A percentile compares a stretch with the other conserved stretches of the same genome.
These are phyloP conservation scores for Rhizomucor miehei DNA, from an alignment of 371 early-diverging fungal genomes.

Conservation along the genomic window DNA sequence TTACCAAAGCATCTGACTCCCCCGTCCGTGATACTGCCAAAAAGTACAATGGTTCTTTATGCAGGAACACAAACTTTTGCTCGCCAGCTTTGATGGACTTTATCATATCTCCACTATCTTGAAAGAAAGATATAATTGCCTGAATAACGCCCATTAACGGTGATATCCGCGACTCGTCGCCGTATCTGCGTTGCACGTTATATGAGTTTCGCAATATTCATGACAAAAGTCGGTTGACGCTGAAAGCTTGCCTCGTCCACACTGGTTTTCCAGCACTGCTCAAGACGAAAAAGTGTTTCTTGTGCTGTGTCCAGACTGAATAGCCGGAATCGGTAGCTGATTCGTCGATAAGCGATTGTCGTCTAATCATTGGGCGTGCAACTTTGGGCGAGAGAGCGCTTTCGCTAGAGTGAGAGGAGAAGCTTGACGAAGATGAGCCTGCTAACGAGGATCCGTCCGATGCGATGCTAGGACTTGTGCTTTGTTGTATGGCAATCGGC, in stretches of 20 bases:
- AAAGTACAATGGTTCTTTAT: conserved; percentile 81
- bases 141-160: conserved; percentile 90
- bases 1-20: conserved; percentile 79
- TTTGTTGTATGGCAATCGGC: conserved; percentile 8
- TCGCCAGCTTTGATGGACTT: conserved; percentile 73
- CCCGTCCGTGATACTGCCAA: conserved; percentile 79
- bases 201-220: no score
- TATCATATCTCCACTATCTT: conserved; percentile 78
- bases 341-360: background rate
- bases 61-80: conserved; percentile 81
- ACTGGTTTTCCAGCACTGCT: conserved; percentile 89
- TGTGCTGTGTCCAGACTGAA: conserved; percentile 58
- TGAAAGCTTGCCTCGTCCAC: conserved; percentile 52
- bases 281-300: conserved; percentile 81
- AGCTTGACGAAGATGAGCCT: conserved; percentile 19
- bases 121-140: conserved; percentile 86
- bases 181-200: conserved; percentile 54
- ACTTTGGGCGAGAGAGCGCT: conserved; percentile 31
- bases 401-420: conserved; percentile 33
- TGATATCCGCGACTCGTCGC: conserved; percentile 87
- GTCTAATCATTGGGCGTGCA: conserved; percentile 9
- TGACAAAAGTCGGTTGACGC: conserved; percentile 9
- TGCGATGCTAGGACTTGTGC: conserved; percentile 1
- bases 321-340: conserved; percentile 6
- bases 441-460: conserved; percentile 16